Conservation (phyloP, 345 rosid species). For the Ricinus communis region DNA sequence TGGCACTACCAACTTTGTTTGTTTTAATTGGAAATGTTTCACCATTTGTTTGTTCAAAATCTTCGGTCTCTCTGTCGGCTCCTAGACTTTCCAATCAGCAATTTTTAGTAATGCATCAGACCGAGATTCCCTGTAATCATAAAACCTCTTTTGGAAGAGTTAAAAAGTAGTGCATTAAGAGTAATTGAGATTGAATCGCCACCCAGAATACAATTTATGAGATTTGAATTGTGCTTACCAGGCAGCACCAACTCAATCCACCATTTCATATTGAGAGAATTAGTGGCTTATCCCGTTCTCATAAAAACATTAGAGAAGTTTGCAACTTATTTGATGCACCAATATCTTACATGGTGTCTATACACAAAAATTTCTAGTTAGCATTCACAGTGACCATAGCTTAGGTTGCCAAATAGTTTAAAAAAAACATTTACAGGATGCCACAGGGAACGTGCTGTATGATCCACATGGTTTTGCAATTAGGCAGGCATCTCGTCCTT, state of each 20-base stretch:
- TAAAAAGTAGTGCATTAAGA: too few relatives aligned
- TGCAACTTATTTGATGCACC: not conserved
- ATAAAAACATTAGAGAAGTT: not conserved
- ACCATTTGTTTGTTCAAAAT: not conserved
- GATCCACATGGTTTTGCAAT: slow-evolving; percentile 4
- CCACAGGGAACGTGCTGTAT: slow-evolving; percentile 1
- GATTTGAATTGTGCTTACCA: too few relatives aligned
- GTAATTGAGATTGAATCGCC: too few relatives aligned
- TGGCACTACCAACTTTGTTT: not conserved
- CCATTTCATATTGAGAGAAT: too few relatives aligned
- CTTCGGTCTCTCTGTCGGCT: too few relatives aligned
- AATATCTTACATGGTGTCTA: not conserved
- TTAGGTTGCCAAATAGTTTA: not conserved
- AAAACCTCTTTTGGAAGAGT: too few relatives aligned
- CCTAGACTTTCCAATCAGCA: too few relatives aligned
- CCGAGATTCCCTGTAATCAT: too few relatives aligned
- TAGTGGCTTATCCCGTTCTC: not conserved
- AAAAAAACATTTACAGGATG: slow-evolving; percentile 5
- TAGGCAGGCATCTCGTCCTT: not conserved
- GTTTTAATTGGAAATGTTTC: not conserved
- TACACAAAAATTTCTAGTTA: not conserved
- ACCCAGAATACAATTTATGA: too few relatives aligned
- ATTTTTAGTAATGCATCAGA: too few relatives aligned
- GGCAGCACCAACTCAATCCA: too few relatives aligned
- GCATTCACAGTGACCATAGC: not conserved